Evolutionary conservation across 2,329 filamentous ascomycete species (phyloP), one percentile per base, ranked within the genome.

Genomic region (Aciculosporium take): DNA sequence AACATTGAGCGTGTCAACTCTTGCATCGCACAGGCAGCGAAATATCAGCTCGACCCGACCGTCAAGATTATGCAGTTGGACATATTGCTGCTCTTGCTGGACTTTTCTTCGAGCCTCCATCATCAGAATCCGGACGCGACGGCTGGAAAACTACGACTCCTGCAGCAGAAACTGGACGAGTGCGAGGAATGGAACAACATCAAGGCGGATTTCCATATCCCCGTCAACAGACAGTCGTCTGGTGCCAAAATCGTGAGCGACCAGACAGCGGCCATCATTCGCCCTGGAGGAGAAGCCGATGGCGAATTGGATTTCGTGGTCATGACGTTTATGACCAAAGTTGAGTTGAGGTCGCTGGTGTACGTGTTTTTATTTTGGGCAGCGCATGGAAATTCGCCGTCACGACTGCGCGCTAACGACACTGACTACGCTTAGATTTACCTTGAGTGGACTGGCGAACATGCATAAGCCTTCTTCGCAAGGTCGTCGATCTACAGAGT

Each of bases 21-120:
- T 34, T 83, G 82, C 40, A 72, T 89, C 48, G 83, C 84, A n/a
- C 72, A 79, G 39, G 81, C 79, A 5, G 69, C 79, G 44, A 84
- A 80, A 49, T 72, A 79, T 41, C 84, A 89, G 53, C 65, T 83
- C 9, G 74, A 83, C 30, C 67, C 72, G 1, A 67, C 71, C n/a
- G 67, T 74, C 41, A 67, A 71, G 17, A 71, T 85, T 30, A 73
- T 77, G 5, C 81, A 84, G 50, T 68, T 87, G 13, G 71, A 77
- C 41, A 67, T 79, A 2, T 57, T 88, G 38, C 68, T 79, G 10
- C 68, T 83, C 40, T 68, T 82, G 35, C 64, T 87, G 15, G 82
- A 88, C 53, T 67, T 88, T 18, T 72, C 75, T 2, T 84, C 81
- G 51, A 79, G 75, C 50, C 63, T 88, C 39, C 72, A 79, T 42